Base-by-base conservation (phyloP, 345 rosid genomes). In the Kernera saxatilis region DNA sequence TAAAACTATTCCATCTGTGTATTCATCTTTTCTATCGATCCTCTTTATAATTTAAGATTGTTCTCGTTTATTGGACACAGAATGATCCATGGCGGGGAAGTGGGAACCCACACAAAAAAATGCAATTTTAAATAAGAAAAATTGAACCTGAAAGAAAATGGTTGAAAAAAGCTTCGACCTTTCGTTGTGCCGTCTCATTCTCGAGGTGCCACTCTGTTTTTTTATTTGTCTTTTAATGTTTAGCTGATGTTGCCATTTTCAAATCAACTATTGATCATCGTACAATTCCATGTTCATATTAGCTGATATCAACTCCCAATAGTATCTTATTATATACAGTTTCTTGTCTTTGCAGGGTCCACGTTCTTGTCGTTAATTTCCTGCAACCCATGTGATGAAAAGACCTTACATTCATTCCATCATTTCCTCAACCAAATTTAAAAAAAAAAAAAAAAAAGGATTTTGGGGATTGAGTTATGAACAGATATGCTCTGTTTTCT, bases 371-470 rank as follows among this genome's bases (percentile, higher is more conserved):
- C 0, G 62, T 49, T 12, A 15, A 41, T 53, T 72, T 71, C 36
- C 48, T 43, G 55, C 37, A 41, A 55, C 46, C 70, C 76, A 72
- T 63, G 70, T 72, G 76, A 63, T 72, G 70, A 52, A 63, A 43
- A 62, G 55, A 72, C 69, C n/a, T 51, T 63, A 30, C 76, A 41
- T 71, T 9, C 50, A 4, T 13, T 37, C 5, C 25, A 43, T 39
- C 23, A 23, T 59, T 39, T 39, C 12, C 4, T 19, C 43, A 56
- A 10, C 41, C 41, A 23, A 56, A 23, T 30, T 0, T 4, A 3
- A 22, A 22, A 10, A 9, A 14, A 3, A 51, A 29, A 30, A 8
- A 33, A 53, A 25, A 50, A n/a, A 50, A 13, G 54, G 27, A 33
- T 27, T 32, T 48, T 46, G 9, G 21, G 29, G n/a, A 36, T 48